Conservation (phyloP, 345 rosid genomes). For the Excoecaria agallocha region DNA sequence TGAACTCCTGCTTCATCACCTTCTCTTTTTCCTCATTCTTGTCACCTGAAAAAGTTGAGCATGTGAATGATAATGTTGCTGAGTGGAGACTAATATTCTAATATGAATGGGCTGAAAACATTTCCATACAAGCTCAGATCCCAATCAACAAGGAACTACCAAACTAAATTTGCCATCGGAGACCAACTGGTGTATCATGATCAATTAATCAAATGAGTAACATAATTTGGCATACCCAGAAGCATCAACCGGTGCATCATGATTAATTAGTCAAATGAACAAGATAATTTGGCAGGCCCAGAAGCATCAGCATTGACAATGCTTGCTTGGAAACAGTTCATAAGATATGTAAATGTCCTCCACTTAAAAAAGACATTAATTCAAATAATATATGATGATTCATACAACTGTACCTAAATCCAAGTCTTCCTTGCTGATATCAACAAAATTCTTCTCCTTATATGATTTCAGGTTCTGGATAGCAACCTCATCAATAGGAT, state of each 20-base stretch:
- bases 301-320: neutral
- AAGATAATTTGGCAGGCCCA: neutral
- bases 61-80: conserved; percentile 8
- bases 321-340: neutral
- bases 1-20: conserved; percentile 71
- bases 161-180: neutral
- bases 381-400: no score
- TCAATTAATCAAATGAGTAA: neutral
- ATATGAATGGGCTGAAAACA: neutral
- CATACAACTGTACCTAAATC: conserved; percentile 61
- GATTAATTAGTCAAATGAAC: neutral
- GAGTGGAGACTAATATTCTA: neutral
- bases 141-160: neutral
- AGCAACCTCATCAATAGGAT: conserved; percentile 94
- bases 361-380: neutral
- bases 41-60: conserved; percentile 55
- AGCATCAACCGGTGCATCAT: neutral
- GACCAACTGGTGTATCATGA: neutral
- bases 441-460: conserved; percentile 93
- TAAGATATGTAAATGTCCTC: neutral
- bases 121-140: neutral
- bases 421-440: conserved; percentile 97
- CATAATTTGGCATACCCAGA: neutral
- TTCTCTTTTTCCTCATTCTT: conserved; percentile 88
- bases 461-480: conserved; percentile 82